Conservation (phyloP, 2,329 filamentous ascomycete genomes). For the Venturia effusa region DNA sequence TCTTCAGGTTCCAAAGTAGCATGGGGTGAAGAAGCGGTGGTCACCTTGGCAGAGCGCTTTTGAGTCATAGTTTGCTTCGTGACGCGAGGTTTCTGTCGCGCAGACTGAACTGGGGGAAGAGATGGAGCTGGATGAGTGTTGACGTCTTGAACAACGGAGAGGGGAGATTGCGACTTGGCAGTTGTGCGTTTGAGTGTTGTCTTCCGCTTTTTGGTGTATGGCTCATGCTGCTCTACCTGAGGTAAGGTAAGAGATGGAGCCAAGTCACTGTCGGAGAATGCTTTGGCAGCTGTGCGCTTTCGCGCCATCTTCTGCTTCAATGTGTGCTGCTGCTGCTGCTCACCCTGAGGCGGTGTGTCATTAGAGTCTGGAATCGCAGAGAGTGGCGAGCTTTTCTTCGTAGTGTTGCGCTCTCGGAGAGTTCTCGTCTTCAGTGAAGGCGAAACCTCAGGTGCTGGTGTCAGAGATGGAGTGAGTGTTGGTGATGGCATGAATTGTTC, state of each 20-base stretch:
- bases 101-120: neutral
- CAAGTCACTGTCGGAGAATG: neutral
- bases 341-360: neutral
- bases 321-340: neutral
- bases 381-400: neutral
- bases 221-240: neutral
- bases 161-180: neutral
- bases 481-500: neutral
- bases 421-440: neutral
- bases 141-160: neutral
- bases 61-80: neutral
- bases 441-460: neutral
- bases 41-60: neutral
- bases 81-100: neutral
- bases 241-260: neutral
- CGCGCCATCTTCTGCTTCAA: neutral
- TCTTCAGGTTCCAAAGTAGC: neutral
- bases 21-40: neutral
- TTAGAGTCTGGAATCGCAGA: neutral
- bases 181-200: neutral
- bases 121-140: neutral
- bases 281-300: neutral
- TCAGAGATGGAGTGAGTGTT: neutral
- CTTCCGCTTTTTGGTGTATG: neutral
- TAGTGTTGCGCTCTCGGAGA: neutral